Evolutionary conservation across 805 yeast species (phyloP).

Genomic region (Wickerhamiella azymoides): DNA sequence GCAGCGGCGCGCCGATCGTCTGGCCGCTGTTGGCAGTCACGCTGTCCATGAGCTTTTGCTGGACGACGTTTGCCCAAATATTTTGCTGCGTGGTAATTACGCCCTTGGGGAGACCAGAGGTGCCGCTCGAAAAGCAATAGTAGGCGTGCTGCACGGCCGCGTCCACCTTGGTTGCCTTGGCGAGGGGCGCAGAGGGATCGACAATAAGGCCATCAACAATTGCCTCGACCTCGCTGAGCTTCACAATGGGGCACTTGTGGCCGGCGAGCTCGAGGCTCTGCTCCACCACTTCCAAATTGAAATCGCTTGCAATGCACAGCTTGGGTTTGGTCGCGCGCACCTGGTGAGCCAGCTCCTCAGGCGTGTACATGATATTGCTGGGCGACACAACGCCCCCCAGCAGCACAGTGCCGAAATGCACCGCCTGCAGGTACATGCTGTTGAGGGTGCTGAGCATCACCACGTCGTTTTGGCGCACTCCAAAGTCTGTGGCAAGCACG

Average conservation of each 20-base stretch:
- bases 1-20: constrained; percentile 14
- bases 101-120: constrained; percentile 64
- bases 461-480: constrained; percentile 21
- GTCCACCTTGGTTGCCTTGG: constrained; percentile 9
- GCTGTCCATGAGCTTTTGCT: constrained; percentile 17
- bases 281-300: background rate
- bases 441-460: constrained; percentile 23
- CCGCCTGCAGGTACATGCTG: constrained; percentile 19
- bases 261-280: constrained; percentile 11
- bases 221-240: constrained; percentile 5
- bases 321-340: constrained; percentile 16
- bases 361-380: constrained; percentile 24
- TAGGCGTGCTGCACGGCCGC: constrained; percentile 16
- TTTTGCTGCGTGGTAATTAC: constrained; percentile 50
- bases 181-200: constrained; percentile 1
- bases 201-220: constrained; percentile 1
- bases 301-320: constrained; percentile 15
- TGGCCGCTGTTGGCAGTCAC: constrained; percentile 23
- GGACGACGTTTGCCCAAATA: constrained; percentile 28
- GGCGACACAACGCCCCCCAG: constrained; percentile 24
- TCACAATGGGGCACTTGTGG: constrained; percentile 1
- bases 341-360: constrained; percentile 24
- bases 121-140: constrained; percentile 24
- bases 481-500: constrained; percentile 14
- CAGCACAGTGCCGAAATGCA: constrained; percentile 21